Percentiles rank a stretch among this genome's conserved stretches.
phyloP scores from a whole-genome alignment of 2,329 filamentous ascomycete species.

The Lecanicillium sp. region DNA sequence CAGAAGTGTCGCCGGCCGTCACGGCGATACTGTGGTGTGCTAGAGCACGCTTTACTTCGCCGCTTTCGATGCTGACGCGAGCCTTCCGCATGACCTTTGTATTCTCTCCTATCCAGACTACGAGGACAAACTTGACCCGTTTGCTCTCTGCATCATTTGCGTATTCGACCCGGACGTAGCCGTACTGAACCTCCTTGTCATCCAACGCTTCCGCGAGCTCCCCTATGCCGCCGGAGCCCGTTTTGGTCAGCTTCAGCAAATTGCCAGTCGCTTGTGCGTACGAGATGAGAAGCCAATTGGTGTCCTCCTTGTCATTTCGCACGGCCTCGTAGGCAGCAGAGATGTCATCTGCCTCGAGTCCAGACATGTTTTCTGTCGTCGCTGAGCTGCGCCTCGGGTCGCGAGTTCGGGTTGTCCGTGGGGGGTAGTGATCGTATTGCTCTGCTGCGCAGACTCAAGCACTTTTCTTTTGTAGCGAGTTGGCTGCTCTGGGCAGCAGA shows the following conservation, averaged over 20 bases:
- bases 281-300: conserved; percentile 61
- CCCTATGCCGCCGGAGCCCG: conserved; percentile 51
- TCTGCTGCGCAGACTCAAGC: too few species aligned
- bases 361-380: conserved; percentile 52
- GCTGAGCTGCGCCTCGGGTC: too few species aligned
- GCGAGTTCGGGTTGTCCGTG: too few species aligned
- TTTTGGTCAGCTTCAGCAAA: conserved; percentile 46
- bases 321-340: conserved; percentile 58
- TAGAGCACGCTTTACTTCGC: conserved; percentile 55
- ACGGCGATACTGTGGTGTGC: conserved; percentile 59
- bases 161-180: conserved; percentile 59
- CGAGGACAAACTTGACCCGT: conserved; percentile 59
- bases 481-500: too few species aligned
- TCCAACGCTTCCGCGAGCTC: conserved; percentile 52
- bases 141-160: conserved; percentile 64
- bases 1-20: conserved; percentile 50
- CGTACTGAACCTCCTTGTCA: conserved; percentile 56
- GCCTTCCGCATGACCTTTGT: conserved; percentile 65
- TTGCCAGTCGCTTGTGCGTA: conserved; percentile 49
- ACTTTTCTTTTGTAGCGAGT: too few species aligned
- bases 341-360: conserved; percentile 50
- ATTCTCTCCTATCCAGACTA: conserved; percentile 60
- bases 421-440: too few species aligned
- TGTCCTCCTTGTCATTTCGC: conserved; percentile 56
- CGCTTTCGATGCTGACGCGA: conserved; percentile 59